A percentile compares a stretch with the other conserved stretches of the same genome.
phyloP scores from a whole-genome alignment of 2,329 filamentous ascomycete genomes.

The Sporothrix brunneoviolacea region DNA sequence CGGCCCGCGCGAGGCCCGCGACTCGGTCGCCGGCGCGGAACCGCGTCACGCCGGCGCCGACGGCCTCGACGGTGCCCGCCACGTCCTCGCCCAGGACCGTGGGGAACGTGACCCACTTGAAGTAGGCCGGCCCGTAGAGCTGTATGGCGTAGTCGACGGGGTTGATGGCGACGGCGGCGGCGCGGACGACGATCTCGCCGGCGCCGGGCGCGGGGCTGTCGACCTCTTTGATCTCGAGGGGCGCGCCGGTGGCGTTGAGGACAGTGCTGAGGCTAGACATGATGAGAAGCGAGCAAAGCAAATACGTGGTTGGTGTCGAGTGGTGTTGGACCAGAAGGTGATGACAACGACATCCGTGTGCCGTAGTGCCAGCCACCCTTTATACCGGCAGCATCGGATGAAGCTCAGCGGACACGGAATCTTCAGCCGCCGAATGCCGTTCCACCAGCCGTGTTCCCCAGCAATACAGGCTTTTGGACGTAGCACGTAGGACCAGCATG shows the following conservation, averaged over 20 bases:
- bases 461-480: too few species aligned
- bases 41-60: constrained; percentile 9
- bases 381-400: too few species aligned
- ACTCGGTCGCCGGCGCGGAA: background rate
- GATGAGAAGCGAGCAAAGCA: too few species aligned
- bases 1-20: background rate
- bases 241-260: background rate
- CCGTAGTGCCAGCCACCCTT: too few species aligned
- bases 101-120: constrained; percentile 21
- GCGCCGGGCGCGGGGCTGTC: background rate
- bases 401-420: too few species aligned
- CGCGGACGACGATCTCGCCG: constrained; percentile 17
- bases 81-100: constrained; percentile 20
- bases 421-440: too few species aligned
- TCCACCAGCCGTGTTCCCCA: too few species aligned
- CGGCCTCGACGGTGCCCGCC: constrained; percentile 19
- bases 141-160: constrained; percentile 23
- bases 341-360: too few species aligned
- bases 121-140: constrained; percentile 20
- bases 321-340: too few species aligned
- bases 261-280: too few species aligned
- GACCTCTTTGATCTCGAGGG: background rate
- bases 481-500: too few species aligned
- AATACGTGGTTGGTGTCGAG: too few species aligned
- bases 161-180: constrained; percentile 23